phyloP scores from a whole-genome alignment of 805 yeast species.

The Zygoascus bituminiphila region DNA sequence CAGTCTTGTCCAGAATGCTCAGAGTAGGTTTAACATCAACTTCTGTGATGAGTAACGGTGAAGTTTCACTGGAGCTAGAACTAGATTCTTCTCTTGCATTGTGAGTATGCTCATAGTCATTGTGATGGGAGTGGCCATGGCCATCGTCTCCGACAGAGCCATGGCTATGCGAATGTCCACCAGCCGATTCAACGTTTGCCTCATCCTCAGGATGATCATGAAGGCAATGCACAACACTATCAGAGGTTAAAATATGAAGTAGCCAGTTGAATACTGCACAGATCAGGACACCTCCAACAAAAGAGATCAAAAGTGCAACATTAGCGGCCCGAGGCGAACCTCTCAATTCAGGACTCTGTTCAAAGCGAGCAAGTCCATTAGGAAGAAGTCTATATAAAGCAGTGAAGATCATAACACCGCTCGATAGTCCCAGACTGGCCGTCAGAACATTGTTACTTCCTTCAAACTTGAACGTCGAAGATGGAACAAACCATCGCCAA shows the following conservation, averaged over 20 bases:
- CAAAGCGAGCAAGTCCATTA: slow-evolving; percentile 44
- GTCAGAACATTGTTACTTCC: slow-evolving; percentile 59
- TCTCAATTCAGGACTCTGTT: slow-evolving; percentile 23
- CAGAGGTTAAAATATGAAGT: slow-evolving; percentile 69
- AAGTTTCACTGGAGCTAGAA: background rate
- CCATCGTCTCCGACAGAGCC: slow-evolving; percentile 11
- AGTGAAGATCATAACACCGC: slow-evolving; percentile 76
- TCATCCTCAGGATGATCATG: slow-evolving; percentile 40
- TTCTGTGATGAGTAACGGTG: background rate
- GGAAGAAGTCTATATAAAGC: slow-evolving; percentile 75
- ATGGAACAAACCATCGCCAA: slow-evolving; percentile 39
- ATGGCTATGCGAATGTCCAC: slow-evolving; percentile 5
- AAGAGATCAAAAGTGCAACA: slow-evolving; percentile 37
- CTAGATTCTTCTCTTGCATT: background rate
- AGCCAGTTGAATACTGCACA: slow-evolving; percentile 55
- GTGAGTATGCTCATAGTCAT: background rate
- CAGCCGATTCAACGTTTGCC: slow-evolving; percentile 14
- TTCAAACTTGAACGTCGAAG: slow-evolving; percentile 42
- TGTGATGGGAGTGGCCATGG: slow-evolving; percentile 4
- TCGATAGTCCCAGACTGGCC: slow-evolving; percentile 64
- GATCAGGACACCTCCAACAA: slow-evolving; percentile 49
- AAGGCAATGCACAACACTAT: slow-evolving; percentile 78
- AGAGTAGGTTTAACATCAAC: background rate
- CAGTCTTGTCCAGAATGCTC: slow-evolving; percentile 16
- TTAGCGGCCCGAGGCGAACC: slow-evolving; percentile 25